Evolutionary conservation across 441 rosid species (phyloP).

Genomic region (Populus hybrid): DNA sequence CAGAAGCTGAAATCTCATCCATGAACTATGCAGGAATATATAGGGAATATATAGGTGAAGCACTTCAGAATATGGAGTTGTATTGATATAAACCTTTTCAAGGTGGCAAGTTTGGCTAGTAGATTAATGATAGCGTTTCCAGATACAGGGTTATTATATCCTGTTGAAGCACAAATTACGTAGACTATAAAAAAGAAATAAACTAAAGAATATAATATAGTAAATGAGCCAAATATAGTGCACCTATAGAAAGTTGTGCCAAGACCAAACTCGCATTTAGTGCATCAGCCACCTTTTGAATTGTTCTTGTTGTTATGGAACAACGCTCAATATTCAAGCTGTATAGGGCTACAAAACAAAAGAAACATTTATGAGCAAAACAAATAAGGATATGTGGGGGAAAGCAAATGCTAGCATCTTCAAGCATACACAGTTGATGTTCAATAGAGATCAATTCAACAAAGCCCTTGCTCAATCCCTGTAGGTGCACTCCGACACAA

Average conservation of each 20-base stretch:
- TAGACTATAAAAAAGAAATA: slow-evolving; percentile 14
- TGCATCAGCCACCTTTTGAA: slow-evolving; percentile 75
- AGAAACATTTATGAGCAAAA: not conserved
- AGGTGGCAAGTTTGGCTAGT: slow-evolving; percentile 56
- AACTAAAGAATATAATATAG: not conserved
- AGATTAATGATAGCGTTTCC: slow-evolving; percentile 63
- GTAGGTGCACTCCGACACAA: not conserved
- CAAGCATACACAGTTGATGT: not conserved
- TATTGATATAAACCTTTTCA: slow-evolving; percentile 52
- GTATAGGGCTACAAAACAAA: slow-evolving; percentile 59
- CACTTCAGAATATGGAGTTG: slow-evolving; percentile 7
- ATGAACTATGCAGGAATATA: slow-evolving; percentile 1
- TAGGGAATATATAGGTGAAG: slow-evolving; percentile 4
- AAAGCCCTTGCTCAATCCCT: not conserved
- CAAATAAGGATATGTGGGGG: not conserved
- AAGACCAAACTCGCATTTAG: slow-evolving; percentile 57
- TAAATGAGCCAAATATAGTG: slow-evolving; percentile 19
- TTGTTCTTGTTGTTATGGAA: slow-evolving; percentile 87
- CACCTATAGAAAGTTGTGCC: slow-evolving; percentile 83
- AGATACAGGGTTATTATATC: slow-evolving; percentile 66
- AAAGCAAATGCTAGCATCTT: slow-evolving; percentile 2
- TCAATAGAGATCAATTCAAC: not conserved
- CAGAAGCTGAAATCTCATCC: not conserved
- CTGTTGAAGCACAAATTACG: slow-evolving; percentile 36
- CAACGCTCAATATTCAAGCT: slow-evolving; percentile 84